Base-by-base conservation (phyloP, 2,329 filamentous ascomycete species). In the Hypoxylon sp. region DNA sequence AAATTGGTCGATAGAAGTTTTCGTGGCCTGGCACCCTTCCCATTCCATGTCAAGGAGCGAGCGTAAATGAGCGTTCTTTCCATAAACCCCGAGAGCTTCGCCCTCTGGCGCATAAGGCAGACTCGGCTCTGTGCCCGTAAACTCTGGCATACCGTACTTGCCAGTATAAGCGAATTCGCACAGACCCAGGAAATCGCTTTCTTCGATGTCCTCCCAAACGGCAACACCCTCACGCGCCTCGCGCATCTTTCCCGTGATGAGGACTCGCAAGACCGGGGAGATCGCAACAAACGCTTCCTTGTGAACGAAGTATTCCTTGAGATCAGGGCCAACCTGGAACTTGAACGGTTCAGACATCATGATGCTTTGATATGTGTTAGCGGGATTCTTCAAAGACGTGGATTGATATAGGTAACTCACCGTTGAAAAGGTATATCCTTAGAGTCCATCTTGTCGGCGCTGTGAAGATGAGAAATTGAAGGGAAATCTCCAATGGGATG, bases 91-190 rank as follows among this genome's bases (percentile, higher is more conserved):
- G 3, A 4, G 9, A 14, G 46, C 35, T 3, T 31, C n/a, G 11
- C 24, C 35, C 14, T 24, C 2, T 3, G 47, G 57, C n/a, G 24
- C 10, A 11, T 22, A 5, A 10, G 47, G 24, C 6, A 60, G 6
- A 3, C 3, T 17, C 4, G 24, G 39, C 13, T 14, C 29, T 1
- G n/a, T 0, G 1, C 9, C 24, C 8, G 11, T 3, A 2, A 19
- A 1, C 6, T 24, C 17, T 10, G 33, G 35, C 14, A 6, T 5
- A 3, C 2, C n/a, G 24, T 52, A 59, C 1, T 17, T 31, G 8
- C 57, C 22, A 14, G 22, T 14, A 44, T 60, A 60, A 1, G 57
- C 57, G 14, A 44, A 51, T 42, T 52, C 47, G 11, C 57, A 51
- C 5, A 60, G 47, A 2, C 6, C 8, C 14, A 19, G 2, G n/a